Evolutionary conservation across 768 basidiomycete genomes (phyloP), one percentile per base, ranked within the genome.

Genomic region (Gymnopilus junonius): DNA sequence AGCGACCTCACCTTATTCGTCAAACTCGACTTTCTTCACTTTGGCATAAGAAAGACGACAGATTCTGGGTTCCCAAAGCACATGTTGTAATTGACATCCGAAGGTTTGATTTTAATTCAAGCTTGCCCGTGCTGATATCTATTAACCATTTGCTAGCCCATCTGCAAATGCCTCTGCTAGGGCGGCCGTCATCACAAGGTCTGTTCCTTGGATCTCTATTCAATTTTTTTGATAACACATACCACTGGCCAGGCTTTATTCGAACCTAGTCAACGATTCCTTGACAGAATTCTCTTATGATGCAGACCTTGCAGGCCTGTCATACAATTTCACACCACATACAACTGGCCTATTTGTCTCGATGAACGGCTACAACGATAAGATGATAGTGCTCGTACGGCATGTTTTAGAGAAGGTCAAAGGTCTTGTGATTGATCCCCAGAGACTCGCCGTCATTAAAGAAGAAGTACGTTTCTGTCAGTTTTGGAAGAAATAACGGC

Each of bases 31-130:
- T 90, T 27, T 91, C 90, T 4, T 83, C 88, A 12, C 77, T 99
- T 3, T 99, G 97, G 96, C 87, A 95, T 77, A 99, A 99, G 81
- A 95, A 95, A 73, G 97, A 99, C 73, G 97, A 99, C 74, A 85
- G 82, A 63, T 99, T 97, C 80, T 97, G 94, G 92, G 87, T 97
- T 10, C 97, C 97, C 0, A 94, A 93, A 71, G 94, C 95, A 2
- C 84, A 87, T 64, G 83, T 91, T 21, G 77, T 90, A 59, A 82
- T 98, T 58, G 87, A 92, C 67, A 79, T 96, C 46, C 84, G 90
- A 68, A 93, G 87, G 93, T 91, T 71, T 21, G 77, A 70, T 39
- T 45, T 25, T 20, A 58, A 14, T 54, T 27, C 23, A 48, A 27
- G 48, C n/a, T 51, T 10, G 23, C 35, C 59, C 12, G 17, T 55